Base-by-base conservation (phyloP, 148 eudicot genomes). In the Rheum nobile region DNA sequence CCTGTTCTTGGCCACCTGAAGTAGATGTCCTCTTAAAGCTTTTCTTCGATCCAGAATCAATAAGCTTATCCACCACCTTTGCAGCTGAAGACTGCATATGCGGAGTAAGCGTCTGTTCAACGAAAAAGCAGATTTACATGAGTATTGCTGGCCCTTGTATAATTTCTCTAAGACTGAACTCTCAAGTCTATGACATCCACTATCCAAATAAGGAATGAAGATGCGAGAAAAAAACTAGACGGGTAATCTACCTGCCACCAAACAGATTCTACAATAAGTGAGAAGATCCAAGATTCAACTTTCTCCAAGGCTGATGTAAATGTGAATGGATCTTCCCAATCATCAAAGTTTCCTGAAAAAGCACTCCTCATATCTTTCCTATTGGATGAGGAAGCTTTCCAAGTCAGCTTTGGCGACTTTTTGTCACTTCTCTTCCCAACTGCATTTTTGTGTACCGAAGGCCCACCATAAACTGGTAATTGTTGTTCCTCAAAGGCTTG, bases 81-180 rank as follows among this genome's bases (percentile, higher is more conserved):
- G 96, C 85, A 82, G 96, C 96, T 67, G 89, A 79, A 72, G 96
- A 81, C 79, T 92, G 99, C 99, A 96, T 96, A 79, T 87, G 91
- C 43, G 96, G 99, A 41, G 90, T 90, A 74, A 92, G 81, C 71
- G 91, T 87, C 98, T 90, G 86, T 32, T 72, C 16, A 73, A 74
- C 54, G 2, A 74, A n/a, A 39, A 22, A 37, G 3, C 16, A 57
- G 47, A 71, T 71, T 35, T 16, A 4, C 28, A 4, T 13, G 52
- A n/a, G 71, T 6, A 67, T 21, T 67, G 8, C 31, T 61, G 1
- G 14, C 68, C 68, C 35, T n/a, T 26, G 2, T 35, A 35, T 35
- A 35, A 35, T 4, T 1, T 2, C 4, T 4, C 4, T 1, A 35
- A 6, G 43, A 4, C 43, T 41, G 43, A 41, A 41, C 43, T 41